Conservation (phyloP, 2,329 filamentous ascomycete genomes). For the Acrocalymma vagum region DNA sequence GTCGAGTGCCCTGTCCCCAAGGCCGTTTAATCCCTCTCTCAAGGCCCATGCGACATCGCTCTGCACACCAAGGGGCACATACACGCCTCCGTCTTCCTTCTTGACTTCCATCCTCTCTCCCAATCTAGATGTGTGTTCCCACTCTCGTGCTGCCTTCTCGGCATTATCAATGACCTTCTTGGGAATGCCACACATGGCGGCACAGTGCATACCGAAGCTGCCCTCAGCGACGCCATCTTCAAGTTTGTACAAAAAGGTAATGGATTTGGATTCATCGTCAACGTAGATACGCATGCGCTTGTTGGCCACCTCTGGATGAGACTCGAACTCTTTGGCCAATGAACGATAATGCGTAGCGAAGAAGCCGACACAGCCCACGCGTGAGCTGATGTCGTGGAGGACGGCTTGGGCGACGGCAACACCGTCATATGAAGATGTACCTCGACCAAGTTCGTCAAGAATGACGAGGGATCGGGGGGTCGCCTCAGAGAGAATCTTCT, state of each 20-base stretch:
- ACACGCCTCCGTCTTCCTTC: constrained; percentile 72
- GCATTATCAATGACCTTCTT: constrained; percentile 82
- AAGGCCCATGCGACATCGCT: constrained; percentile 87
- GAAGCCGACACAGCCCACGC: constrained; percentile 93
- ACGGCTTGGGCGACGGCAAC: constrained; percentile 97
- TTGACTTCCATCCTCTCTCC: constrained; percentile 88
- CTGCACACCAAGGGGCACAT: constrained; percentile 83
- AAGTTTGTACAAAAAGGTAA: constrained; percentile 96
- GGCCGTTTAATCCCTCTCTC: constrained; percentile 59
- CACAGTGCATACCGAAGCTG: constrained; percentile 99
- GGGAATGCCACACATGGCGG: constrained; percentile 96
- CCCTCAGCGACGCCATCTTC: constrained; percentile 95
- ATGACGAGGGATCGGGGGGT: constrained; percentile 95
- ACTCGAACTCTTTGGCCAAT: constrained; percentile 87
- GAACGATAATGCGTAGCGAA: constrained; percentile 99
- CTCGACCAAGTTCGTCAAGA: constrained; percentile 92
- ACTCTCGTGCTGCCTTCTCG: constrained; percentile 86
- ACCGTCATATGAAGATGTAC: constrained; percentile 94
- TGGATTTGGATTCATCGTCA: constrained; percentile 80
- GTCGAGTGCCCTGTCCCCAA: constrained; percentile 62
- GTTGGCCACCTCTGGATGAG: constrained; percentile 85
- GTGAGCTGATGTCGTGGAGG: constrained; percentile 92
- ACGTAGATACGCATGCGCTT: constrained; percentile 96
- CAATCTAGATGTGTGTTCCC: constrained; percentile 92
- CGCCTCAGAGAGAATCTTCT: constrained; percentile 95